Evolutionary conservation across 768 basidiomycete species (phyloP), one percentile per base, ranked within the genome.

Genomic region (Pleurotus citrinopileatus): DNA sequence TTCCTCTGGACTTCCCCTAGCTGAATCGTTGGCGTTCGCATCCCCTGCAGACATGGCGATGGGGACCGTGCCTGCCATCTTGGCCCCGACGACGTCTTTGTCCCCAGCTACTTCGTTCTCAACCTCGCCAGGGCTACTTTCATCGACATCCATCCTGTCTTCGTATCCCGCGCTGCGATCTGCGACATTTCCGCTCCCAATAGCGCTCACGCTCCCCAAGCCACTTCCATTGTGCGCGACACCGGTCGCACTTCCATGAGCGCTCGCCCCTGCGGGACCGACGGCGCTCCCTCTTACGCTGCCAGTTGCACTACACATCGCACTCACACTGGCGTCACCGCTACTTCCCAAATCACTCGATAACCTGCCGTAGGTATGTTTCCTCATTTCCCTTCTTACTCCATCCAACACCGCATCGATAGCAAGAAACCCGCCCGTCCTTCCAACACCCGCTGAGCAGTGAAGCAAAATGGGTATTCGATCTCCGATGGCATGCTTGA

Each of bases 401-500:
- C 82, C 87, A 63, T 92, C 89, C 52, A 95, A 72, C n/a, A 92
- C 75, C 6, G 91, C 86, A 65, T 94, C 91, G 1, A 96, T 82
- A 6, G 91, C 84, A 63, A 98, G 94, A 67, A 92, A 98, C 22
- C 89, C 91, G 19, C 96, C 96, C 0, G 96, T 98, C 37, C 96
- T 80, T 0, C 96, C 96, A 4, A 97, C 94, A 17, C 96, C 96
- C 0, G 96, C 96, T 26, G 92, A 94, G 65, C 95, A 95, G 66
- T 95, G 93, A 58, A 95, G 67, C 43, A 95, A 65, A 25, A 94
- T 80, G 0, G 91, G 90, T 50, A 76, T 70, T 12, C 59, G 53
- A 40, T 55, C 66, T 4, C 76, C 78, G 46, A 78, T 59, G 4
- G 81, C 79, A 57, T 79, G 80, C 52, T 73, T 65, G 15, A 80